These are phyloP conservation scores for Ilyonectria sp. DNA, from an alignment of 2,329 filamentous ascomycete genomes.

Conservation along the genomic window DNA sequence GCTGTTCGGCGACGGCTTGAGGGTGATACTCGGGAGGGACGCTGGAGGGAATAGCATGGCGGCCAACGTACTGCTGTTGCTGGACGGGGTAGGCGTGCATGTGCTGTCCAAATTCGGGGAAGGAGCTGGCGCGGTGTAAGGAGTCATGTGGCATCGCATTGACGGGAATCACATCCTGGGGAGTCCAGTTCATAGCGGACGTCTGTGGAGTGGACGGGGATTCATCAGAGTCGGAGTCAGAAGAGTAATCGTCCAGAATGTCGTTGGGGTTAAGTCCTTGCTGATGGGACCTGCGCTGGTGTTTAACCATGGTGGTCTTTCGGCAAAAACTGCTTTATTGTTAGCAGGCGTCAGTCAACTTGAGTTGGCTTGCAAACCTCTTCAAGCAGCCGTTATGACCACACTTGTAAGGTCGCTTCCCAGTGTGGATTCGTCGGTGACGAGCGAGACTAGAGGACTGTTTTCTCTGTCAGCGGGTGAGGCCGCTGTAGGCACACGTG, in stretches of 20 bases:
- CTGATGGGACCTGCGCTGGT: constrained; percentile 74
- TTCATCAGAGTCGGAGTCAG: constrained; percentile 71
- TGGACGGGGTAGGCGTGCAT: constrained; percentile 58
- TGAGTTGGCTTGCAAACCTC: constrained; percentile 60
- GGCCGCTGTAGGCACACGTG: background rate
- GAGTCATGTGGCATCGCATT: constrained; percentile 55
- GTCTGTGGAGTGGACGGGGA: constrained; percentile 72
- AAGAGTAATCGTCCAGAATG: constrained; percentile 67
- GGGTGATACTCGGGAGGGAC: constrained; percentile 61
- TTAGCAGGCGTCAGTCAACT: constrained; percentile 34
- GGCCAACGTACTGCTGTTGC: constrained; percentile 60
- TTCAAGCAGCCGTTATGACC: constrained; percentile 74
- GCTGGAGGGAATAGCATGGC: constrained; percentile 63
- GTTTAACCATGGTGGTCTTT: constrained; percentile 81
- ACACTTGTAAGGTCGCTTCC: constrained; percentile 77
- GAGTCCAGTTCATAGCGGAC: constrained; percentile 66
- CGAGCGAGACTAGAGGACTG: constrained; percentile 77
- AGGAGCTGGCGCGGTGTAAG: constrained; percentile 69
- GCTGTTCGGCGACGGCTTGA: constrained; percentile 59
- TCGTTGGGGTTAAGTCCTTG: constrained; percentile 71
- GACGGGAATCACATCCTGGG: constrained; percentile 58
- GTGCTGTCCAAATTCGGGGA: constrained; percentile 68
- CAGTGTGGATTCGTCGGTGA: constrained; percentile 76
- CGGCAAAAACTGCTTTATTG: constrained; percentile 73
- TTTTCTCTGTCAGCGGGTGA: constrained; percentile 27